These are phyloP conservation scores for Candida freyschussii DNA, from an alignment of 1,139 yeast genomes.

Conservation along the genomic window DNA sequence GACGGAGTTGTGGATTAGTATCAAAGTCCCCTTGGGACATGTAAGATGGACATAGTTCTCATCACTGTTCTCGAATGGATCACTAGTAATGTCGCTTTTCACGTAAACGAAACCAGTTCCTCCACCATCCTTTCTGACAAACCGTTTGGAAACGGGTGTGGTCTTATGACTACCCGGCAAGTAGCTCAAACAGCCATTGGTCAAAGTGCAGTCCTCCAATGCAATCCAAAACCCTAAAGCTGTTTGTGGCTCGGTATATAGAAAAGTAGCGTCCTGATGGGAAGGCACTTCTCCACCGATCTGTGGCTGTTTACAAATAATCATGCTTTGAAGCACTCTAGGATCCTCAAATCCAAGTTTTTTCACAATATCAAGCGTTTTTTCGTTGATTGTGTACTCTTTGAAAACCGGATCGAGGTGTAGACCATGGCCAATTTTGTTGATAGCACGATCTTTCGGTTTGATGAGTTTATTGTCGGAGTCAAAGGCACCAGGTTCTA, in stretches of 20 bases:
- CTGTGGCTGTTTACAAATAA: constrained; percentile 73
- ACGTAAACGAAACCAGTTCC: constrained; percentile 44
- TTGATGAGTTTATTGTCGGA: constrained; percentile 37
- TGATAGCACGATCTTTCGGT: constrained; percentile 56
- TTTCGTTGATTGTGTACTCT: constrained; percentile 45
- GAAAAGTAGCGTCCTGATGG: constrained; percentile 72
- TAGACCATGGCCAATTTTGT: constrained; percentile 77
- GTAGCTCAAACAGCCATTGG: constrained; percentile 68
- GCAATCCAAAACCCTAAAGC: constrained; percentile 86
- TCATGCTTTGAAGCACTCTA: constrained; percentile 72
- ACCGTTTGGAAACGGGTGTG: constrained; percentile 56
- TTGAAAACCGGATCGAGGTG: constrained; percentile 49
- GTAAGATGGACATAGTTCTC: constrained; percentile 47
- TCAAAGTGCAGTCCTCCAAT: constrained; percentile 62
- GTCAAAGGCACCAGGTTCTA: constrained; percentile 69
- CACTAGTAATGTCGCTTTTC: constrained; percentile 16
- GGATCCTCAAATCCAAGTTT: constrained; percentile 58
- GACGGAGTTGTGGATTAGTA: constrained; percentile 65
- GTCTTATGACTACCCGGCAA: constrained; percentile 71
- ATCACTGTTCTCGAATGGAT: constrained; percentile 30
- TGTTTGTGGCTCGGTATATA: constrained; percentile 65
- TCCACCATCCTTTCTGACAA: constrained; percentile 48
- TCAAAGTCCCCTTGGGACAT: constrained; percentile 69
- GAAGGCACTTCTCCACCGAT: constrained; percentile 75
- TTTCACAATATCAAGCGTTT: constrained; percentile 48